phyloP scores from a whole-genome alignment of 78 protist genomes.

The Planoprotostelium fungivorum region DNA sequence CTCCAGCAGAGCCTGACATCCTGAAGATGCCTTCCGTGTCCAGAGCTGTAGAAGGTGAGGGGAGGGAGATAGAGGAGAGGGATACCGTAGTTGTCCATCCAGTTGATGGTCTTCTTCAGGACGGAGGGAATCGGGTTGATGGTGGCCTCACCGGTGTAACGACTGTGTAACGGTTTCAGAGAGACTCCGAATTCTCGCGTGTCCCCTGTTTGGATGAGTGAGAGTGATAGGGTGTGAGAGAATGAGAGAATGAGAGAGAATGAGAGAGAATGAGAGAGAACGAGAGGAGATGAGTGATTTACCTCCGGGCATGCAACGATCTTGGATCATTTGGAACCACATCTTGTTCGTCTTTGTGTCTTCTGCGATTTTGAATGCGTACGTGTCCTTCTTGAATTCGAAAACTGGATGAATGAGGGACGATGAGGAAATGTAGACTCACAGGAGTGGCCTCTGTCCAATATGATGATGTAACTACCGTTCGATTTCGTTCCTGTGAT shows the following conservation, averaged over 20 bases:
- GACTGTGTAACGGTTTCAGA: not conserved
- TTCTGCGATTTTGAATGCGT: not conserved
- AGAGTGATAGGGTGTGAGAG: too few species aligned
- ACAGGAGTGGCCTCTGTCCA: not conserved
- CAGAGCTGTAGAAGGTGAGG: not conserved
- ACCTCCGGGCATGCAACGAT: not conserved
- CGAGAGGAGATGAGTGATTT: not conserved
- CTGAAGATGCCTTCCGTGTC: slow-evolving; percentile 37
- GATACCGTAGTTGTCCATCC: not conserved
- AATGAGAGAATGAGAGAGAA: too few species aligned
- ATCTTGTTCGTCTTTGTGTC: not conserved
- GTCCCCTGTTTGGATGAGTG: not conserved
- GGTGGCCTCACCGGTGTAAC: not conserved
- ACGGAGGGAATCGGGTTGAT: not conserved
- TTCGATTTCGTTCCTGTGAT: not conserved
- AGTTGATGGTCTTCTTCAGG: not conserved
- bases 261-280: too few species aligned
- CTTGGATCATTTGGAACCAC: not conserved
- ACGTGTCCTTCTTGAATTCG: not conserved
- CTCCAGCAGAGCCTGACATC: slow-evolving; percentile 19
- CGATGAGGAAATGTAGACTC: not conserved
- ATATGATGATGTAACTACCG: not conserved
- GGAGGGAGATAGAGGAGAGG: not conserved
- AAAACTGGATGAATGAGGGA: not conserved
- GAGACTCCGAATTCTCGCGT: not conserved